Percentiles rank a stretch among this genome's conserved stretches.
phyloP scores from a whole-genome alignment of 345 rosid genomes.

The Syzygium oleosum region DNA sequence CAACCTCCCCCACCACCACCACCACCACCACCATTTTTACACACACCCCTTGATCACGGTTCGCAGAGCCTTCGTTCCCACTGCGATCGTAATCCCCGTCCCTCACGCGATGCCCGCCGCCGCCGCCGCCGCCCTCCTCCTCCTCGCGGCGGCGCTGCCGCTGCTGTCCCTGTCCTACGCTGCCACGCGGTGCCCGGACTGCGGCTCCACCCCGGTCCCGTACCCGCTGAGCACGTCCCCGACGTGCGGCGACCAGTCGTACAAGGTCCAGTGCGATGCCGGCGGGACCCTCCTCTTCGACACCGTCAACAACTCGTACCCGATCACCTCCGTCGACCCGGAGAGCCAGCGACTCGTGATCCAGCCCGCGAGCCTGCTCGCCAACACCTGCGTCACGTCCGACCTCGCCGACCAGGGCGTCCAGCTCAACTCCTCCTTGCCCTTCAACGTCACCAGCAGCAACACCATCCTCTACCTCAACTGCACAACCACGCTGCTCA shows the following conservation, averaged over 20 bases:
- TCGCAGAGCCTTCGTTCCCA: not conserved
- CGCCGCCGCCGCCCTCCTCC: slow-evolving; percentile 1
- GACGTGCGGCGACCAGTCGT: slow-evolving; percentile 36
- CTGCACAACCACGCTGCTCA: slow-evolving; percentile 16
- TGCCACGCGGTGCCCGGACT: slow-evolving; percentile 28
- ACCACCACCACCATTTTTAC: not conserved
- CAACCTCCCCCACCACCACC: too few relatives aligned
- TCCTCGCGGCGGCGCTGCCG: slow-evolving; percentile 16
- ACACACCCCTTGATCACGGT: not conserved
- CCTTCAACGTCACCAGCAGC: slow-evolving; percentile 39
- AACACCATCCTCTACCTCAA: slow-evolving; percentile 38
- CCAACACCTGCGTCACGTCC: slow-evolving; percentile 25
- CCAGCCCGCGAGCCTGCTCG: slow-evolving; percentile 14
- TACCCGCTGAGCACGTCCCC: slow-evolving; percentile 41
- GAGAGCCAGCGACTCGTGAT: slow-evolving; percentile 23
- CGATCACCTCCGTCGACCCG: slow-evolving; percentile 22
- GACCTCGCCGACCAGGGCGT: slow-evolving; percentile 19
- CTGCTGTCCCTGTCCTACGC: slow-evolving; percentile 3
- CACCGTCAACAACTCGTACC: slow-evolving; percentile 29
- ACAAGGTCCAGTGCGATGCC: slow-evolving; percentile 28
- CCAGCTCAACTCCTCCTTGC: slow-evolving; percentile 18
- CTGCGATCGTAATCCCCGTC: not conserved
- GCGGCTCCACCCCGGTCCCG: slow-evolving; percentile 33
- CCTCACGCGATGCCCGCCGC: not conserved
- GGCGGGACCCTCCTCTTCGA: slow-evolving; percentile 19